These are phyloP conservation scores for Ustilago trichophora DNA, from an alignment of 1,284 basidiomycete species.

Conservation along the genomic window DNA sequence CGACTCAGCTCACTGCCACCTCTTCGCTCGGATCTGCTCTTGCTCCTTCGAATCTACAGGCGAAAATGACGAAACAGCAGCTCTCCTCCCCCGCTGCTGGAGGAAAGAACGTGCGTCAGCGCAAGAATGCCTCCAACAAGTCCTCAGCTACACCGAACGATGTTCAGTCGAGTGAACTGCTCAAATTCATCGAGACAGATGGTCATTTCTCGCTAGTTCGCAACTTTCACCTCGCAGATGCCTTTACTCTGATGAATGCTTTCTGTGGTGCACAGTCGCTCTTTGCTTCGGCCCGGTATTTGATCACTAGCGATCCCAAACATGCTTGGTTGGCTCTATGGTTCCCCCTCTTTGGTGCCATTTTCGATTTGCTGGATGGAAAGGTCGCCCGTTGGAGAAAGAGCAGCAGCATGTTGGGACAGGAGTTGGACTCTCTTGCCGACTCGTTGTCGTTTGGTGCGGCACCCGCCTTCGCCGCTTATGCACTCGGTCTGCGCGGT, in stretches of 20 bases:
- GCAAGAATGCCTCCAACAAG: slow-evolving; percentile 33
- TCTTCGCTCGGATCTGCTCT: slow-evolving; percentile 23
- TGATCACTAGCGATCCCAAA: slow-evolving; percentile 79
- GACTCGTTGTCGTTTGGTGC: slow-evolving; percentile 99
- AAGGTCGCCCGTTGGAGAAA: slow-evolving; percentile 98
- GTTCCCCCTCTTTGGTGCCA: slow-evolving; percentile 91
- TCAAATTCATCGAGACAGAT: slow-evolving; percentile 62
- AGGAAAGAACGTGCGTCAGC: slow-evolving; percentile 28
- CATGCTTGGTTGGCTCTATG: slow-evolving; percentile 75
- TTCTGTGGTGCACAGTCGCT: slow-evolving; percentile 97
- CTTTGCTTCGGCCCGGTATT: slow-evolving; percentile 88
- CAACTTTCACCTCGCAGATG: slow-evolving; percentile 96
- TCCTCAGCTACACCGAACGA: neutral
- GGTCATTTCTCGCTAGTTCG: slow-evolving; percentile 69
- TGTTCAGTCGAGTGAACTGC: slow-evolving; percentile 41
- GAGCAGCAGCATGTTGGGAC: slow-evolving; percentile 93
- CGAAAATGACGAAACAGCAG: slow-evolving; percentile 45
- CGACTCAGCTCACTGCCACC: slow-evolving; percentile 28
- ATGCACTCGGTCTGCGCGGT: slow-evolving; percentile 86
- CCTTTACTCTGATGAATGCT: slow-evolving; percentile 99
- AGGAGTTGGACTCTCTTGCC: slow-evolving; percentile 95
- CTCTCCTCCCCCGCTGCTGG: slow-evolving; percentile 5
- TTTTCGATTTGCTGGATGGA: slow-evolving; percentile 97
- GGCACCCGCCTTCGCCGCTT: slow-evolving; percentile 90
- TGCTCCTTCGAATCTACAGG: slow-evolving; percentile 38